Percentiles rank a stretch among this genome's conserved stretches.
phyloP scores from a whole-genome alignment of 768 basidiomycete genomes.

The Mycena sanguinolenta region DNA sequence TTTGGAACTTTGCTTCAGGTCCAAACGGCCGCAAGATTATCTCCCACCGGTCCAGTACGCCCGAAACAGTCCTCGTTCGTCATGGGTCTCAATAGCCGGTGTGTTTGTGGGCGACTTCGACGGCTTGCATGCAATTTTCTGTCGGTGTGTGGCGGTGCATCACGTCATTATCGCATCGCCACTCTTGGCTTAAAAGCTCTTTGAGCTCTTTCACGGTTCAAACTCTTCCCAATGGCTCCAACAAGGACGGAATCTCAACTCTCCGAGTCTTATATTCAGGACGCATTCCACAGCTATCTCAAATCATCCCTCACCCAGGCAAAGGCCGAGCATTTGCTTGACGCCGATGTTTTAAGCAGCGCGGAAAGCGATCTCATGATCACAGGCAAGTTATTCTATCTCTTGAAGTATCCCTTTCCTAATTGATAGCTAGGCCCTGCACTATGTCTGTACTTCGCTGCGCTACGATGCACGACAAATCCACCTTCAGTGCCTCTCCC shows the following conservation, averaged over 20 bases:
- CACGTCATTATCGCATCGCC: neutral
- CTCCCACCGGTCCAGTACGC: neutral
- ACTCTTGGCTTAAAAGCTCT: neutral
- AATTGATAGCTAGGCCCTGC: slow-evolving; percentile 72
- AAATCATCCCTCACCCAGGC: slow-evolving; percentile 84
- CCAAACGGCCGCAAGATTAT: neutral
- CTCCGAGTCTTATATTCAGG: slow-evolving; percentile 76
- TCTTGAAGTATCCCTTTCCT: neutral
- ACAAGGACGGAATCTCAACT: slow-evolving; percentile 46
- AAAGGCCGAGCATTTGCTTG: slow-evolving; percentile 80
- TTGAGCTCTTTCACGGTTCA: neutral
- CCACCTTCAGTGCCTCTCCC: slow-evolving; percentile 89
- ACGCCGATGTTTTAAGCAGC: slow-evolving; percentile 78
- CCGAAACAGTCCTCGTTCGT: neutral
- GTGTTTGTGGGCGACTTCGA: too few species aligned
- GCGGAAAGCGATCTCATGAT: slow-evolving; percentile 91
- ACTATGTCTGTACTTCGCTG: slow-evolving; percentile 87
- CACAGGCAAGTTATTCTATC: slow-evolving; percentile 62
- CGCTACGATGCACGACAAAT: slow-evolving; percentile 77
- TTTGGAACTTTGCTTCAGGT: neutral
- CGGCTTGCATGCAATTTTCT: too few species aligned
- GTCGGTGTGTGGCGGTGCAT: neutral
- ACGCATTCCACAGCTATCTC: slow-evolving; percentile 87
- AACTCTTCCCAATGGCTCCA: slow-evolving; percentile 20
- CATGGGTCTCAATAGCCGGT: too few species aligned